These are phyloP conservation scores for Scheffersomyces coipomensis DNA, from an alignment of 805 yeast genomes.

Conservation along the genomic window DNA sequence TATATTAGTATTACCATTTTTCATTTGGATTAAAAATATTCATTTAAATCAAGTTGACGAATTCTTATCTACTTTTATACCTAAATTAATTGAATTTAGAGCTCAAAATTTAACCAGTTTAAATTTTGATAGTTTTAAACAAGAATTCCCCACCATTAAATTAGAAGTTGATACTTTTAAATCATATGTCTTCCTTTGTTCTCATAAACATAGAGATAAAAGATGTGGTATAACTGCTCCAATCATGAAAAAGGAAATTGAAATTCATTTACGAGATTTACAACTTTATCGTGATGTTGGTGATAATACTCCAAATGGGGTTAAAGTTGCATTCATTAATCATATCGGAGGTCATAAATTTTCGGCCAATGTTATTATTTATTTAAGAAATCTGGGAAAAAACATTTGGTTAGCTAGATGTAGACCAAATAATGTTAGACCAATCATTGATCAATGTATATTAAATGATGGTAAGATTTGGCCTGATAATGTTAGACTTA, in stretches of 20 bases:
- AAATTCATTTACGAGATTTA: slow-evolving; percentile 63
- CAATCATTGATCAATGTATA: slow-evolving; percentile 75
- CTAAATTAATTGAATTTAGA: not conserved
- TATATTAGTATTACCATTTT: slow-evolving; percentile 68
- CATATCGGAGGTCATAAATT: slow-evolving; percentile 97
- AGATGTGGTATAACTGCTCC: slow-evolving; percentile 95
- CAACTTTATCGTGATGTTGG: slow-evolving; percentile 74
- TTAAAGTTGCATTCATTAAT: slow-evolving; percentile 64
- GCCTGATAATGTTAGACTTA: slow-evolving; percentile 64
- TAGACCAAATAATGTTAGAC: slow-evolving; percentile 69
- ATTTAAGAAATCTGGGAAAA: slow-evolving; percentile 62
- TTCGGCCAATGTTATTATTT: slow-evolving; percentile 85
- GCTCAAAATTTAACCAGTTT: not conserved
- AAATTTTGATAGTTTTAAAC: not conserved
- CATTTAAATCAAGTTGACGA: slow-evolving; percentile 37
- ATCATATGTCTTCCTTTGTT: slow-evolving; percentile 71
- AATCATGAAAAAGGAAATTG: slow-evolving; percentile 76
- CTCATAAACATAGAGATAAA: slow-evolving; percentile 89
- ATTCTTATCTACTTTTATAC: not conserved
- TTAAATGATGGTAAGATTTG: slow-evolving; percentile 67
- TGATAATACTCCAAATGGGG: slow-evolving; percentile 76
- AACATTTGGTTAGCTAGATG: slow-evolving; percentile 88
- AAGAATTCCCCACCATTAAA: slow-evolving; percentile 3
- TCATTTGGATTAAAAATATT: slow-evolving; percentile 63
- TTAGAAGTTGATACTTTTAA: slow-evolving; percentile 29